Evolutionary conservation across 2,329 filamentous ascomycete genomes (phyloP).

Genomic region (Nothophoma quercina): DNA sequence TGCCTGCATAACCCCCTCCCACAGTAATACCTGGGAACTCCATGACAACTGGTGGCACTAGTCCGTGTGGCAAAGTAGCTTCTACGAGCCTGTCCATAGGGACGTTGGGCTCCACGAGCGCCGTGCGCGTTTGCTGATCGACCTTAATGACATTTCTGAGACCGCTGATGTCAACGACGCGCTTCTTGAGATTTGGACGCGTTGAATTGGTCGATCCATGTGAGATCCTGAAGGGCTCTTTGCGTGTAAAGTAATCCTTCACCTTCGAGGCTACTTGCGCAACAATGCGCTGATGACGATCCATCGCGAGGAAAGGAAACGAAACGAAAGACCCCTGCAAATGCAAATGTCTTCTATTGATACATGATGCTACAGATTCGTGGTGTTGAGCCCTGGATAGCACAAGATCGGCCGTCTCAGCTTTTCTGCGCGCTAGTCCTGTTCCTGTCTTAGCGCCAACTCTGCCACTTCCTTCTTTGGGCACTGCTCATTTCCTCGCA

Average conservation of each 20-base stretch:
- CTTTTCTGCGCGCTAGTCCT: constrained; percentile 26
- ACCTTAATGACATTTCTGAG: constrained; percentile 70
- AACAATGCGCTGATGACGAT: constrained; percentile 55
- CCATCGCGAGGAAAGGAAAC: constrained; percentile 34
- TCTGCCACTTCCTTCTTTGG: background rate
- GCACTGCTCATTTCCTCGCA: constrained; percentile 1
- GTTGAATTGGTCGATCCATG: constrained; percentile 82
- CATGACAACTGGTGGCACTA: constrained; percentile 73
- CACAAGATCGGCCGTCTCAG: constrained; percentile 13
- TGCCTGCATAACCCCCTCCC: constrained; percentile 72
- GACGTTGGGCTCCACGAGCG: constrained; percentile 74
- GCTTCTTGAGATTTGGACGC: constrained; percentile 57
- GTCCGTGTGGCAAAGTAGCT: constrained; percentile 62
- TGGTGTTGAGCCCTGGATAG: background rate
- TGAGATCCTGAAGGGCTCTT: constrained; percentile 74
- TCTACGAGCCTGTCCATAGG: constrained; percentile 70
- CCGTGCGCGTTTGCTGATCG: constrained; percentile 62
- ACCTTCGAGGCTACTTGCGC: constrained; percentile 56
- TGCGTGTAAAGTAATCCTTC: constrained; percentile 58
- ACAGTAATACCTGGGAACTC: constrained; percentile 77
- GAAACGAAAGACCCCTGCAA: constrained; percentile 12
- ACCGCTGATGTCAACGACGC: constrained; percentile 69
- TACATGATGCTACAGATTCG: constrained; percentile 23
- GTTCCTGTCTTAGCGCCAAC: background rate
- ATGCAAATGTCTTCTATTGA: constrained; percentile 24